Conservation (phyloP, 2,329 filamentous ascomycete genomes). For the Nemania bipapillata region DNA sequence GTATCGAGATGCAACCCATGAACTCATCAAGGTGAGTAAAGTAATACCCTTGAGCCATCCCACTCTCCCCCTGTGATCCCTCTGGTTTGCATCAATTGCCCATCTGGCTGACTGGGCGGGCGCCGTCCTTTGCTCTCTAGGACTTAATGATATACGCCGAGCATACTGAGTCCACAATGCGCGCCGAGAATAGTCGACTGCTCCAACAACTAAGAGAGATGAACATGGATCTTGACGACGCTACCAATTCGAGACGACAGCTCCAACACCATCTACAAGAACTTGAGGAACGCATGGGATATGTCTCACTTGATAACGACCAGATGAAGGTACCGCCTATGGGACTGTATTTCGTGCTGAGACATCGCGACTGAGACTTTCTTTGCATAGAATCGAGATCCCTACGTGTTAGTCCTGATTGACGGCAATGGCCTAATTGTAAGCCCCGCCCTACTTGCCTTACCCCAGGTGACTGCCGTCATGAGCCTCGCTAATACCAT, state of each 20-base stretch:
- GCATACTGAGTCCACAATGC: conserved; percentile 56
- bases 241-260: conserved; percentile 61
- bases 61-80: conserved; percentile 8
- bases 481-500: conserved; percentile 26
- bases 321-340: conserved; percentile 58
- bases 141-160: conserved; percentile 62
- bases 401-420: conserved; percentile 70
- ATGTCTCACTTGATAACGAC: conserved; percentile 55
- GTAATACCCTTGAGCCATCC: conserved; percentile 8
- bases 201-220: conserved; percentile 56
- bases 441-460: conserved; percentile 43
- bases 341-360: conserved; percentile 20
- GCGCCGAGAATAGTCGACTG: conserved; percentile 59
- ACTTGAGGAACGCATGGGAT: conserved; percentile 53
- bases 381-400: conserved; percentile 61
- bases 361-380: conserved; percentile 38
- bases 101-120: conserved; percentile 19
- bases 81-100: conserved; percentile 20
- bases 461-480: conserved; percentile 18
- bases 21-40: conserved; percentile 60
- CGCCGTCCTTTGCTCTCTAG: conserved; percentile 47
- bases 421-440: conserved; percentile 73
- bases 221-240: conserved; percentile 63
- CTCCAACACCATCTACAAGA: conserved; percentile 61
- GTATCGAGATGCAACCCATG: conserved; percentile 56